These are phyloP conservation scores for Lanzia echinophila DNA, from an alignment of 2,329 filamentous ascomycete genomes.

Conservation along the genomic window DNA sequence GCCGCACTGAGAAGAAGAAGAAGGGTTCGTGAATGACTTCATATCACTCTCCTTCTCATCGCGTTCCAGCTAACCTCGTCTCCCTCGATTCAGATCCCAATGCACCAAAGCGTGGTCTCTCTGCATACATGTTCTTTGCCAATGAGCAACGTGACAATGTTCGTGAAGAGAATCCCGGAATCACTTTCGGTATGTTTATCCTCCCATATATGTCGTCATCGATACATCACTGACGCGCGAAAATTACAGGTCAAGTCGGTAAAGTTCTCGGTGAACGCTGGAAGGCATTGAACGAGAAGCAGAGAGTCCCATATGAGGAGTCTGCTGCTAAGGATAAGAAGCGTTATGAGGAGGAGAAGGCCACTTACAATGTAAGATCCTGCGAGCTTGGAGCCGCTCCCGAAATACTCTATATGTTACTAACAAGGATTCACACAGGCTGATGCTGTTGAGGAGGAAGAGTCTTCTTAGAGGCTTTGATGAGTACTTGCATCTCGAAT, in stretches of 20 bases:
- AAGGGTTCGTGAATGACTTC: conserved; percentile 49
- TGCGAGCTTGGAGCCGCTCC: conserved; percentile 16
- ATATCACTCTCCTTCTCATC: not conserved
- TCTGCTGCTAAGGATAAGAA: conserved; percentile 98
- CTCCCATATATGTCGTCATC: not conserved
- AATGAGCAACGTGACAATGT: conserved; percentile 99
- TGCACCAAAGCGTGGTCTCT: conserved; percentile 97
- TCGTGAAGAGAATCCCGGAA: conserved; percentile 95
- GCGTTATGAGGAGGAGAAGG: conserved; percentile 98
- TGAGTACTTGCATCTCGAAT: conserved; percentile 14
- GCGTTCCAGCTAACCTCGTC: conserved; percentile 5
- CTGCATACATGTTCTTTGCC: conserved; percentile 99
- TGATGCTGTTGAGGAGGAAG: conserved; percentile 46
- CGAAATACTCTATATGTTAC: conserved; percentile 23
- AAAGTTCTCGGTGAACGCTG: conserved; percentile 97
- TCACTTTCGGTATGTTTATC: conserved; percentile 79
- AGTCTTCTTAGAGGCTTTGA: conserved; percentile 32
- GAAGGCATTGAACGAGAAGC: conserved; percentile 93
- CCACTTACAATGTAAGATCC: conserved; percentile 73
- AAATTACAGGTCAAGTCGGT: conserved; percentile 72
- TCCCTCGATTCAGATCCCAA: conserved; percentile 66
- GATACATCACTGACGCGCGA: conserved; percentile 12
- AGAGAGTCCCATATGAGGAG: conserved; percentile 88
- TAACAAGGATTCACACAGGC: conserved; percentile 41
- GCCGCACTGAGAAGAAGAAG: conserved; percentile 61